Base-by-base conservation (phyloP, 495 filamentous ascomycete species). In the Cercophora newfieldiana region DNA sequence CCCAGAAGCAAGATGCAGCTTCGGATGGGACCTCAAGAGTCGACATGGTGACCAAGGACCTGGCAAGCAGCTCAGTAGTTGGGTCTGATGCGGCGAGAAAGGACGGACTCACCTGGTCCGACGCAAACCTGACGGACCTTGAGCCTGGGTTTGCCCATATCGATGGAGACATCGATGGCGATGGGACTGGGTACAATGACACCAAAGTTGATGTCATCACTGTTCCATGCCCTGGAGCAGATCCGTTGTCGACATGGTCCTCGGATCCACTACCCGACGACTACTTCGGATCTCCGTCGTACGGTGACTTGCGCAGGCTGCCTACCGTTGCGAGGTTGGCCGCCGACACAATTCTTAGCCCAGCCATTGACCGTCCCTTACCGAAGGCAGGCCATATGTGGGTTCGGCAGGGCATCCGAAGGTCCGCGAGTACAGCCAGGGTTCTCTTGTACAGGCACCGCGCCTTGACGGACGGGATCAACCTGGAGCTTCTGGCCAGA, bases 371-470 rank as follows among this genome's bases (percentile, higher is more conserved):
- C 44, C 75, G 67, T 18, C 59, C 67, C 14, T 58, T 74, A 44
- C 73, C 73, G 1, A 68, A 58, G 37, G 73, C 75, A 1, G 69
- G 31, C 19, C 77, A 68, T 50, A 58, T 61, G 0, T 83, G 81
- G 81, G 72, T 82, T 16, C 73, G 71, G 7, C 76, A 78, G 48
- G 77, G 78, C 10, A 73, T 83, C 21, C 77, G 79, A 1, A 70
- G 65, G 28, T 69, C 71, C 28, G 71, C 76, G 51, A 79, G 57
- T 66, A 75, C 67, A 29, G 85, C 84, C 6, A 78, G 86, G 7
- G 81, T 88, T 16, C 69, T 87, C 69, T 68, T 89, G 16, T 85
- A 86, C 63, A 81, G 79, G 64, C 85, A 88, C 67, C 85, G 86
- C 4, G 71, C 78, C 24, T 53, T 85, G 4, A 66, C 66, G 2